These are phyloP conservation scores for Fistulifera pelliculosa DNA, from an alignment of 108 stramenopile species.

Conservation along the genomic window DNA sequence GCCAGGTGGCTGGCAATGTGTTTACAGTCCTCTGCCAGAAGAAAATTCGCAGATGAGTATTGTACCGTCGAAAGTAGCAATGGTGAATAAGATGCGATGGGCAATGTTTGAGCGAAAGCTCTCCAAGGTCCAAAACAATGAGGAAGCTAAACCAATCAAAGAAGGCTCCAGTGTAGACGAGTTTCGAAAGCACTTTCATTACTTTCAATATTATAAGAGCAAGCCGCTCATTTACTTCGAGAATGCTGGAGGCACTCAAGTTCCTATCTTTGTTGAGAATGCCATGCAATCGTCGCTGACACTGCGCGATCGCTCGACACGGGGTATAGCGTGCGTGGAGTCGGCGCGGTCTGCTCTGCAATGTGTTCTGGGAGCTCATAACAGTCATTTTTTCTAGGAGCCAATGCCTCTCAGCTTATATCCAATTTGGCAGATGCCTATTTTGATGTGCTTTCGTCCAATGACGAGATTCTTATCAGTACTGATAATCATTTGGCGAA, in stretches of 20 bases:
- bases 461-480: conserved; percentile 69
- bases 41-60: too few species aligned
- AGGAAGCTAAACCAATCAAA: not conserved
- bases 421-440: conserved; percentile 35
- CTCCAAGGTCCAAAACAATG: conserved; percentile 4
- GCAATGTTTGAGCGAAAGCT: conserved; percentile 56
- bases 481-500: conserved; percentile 79
- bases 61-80: conserved; percentile 73
- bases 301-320: conserved; percentile 45
- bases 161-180: conserved; percentile 9
- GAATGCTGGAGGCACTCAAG: conserved; percentile 81
- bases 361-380: conserved; percentile 34
- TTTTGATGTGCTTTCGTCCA: conserved; percentile 11
- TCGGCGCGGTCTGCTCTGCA: conserved; percentile 36
- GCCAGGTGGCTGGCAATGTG: conserved; percentile 60
- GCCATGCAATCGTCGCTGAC: conserved; percentile 30
- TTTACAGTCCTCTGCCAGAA: conserved; percentile 20
- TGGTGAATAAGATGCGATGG: conserved; percentile 79
- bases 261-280: conserved; percentile 47
- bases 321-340: conserved; percentile 34
- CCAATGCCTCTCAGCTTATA: conserved; percentile 66
- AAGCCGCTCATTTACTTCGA: conserved; percentile 56
- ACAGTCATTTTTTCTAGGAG: conserved; percentile 34
- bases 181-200: conserved; percentile 62
- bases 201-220: conserved; percentile 26